Evolutionary conservation across 192 early-diverging fungal genomes (phyloP).

Genomic region (Phycomyces blakesleeanus): DNA sequence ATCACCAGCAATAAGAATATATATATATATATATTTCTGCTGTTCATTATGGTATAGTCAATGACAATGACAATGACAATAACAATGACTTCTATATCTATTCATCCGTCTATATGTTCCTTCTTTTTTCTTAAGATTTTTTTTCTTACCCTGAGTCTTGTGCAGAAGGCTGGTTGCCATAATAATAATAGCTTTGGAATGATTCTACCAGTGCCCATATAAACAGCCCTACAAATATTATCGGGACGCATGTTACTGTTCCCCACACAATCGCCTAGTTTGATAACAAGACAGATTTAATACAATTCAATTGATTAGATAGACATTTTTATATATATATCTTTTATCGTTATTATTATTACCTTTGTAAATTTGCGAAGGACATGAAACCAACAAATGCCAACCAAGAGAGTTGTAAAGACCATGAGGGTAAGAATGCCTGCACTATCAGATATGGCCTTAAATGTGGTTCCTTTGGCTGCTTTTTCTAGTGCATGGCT

Average conservation of each 20-base stretch:
- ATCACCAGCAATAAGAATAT: too few species aligned
- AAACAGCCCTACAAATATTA: constrained; percentile 40
- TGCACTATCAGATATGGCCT: constrained; percentile 44
- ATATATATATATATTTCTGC: too few species aligned
- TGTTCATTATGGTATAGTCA: too few species aligned
- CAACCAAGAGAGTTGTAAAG: constrained; percentile 19
- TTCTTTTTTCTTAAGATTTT: too few species aligned
- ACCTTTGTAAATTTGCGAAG: constrained; percentile 38
- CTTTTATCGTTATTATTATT: too few species aligned
- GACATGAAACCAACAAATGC: constrained; percentile 35
- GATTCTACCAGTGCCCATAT: constrained; percentile 49
- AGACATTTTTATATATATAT: too few species aligned
- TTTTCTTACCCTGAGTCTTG: constrained; percentile 41
- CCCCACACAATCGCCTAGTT: constrained; percentile 44
- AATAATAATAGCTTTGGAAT: constrained; percentile 35
- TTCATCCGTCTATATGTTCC: too few species aligned
- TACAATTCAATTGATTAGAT: background rate
- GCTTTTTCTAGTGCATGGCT: constrained; percentile 25
- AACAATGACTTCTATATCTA: too few species aligned
- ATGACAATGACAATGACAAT: too few species aligned
- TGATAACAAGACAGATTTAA: too few species aligned
- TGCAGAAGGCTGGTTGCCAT: constrained; percentile 31
- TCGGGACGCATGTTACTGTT: constrained; percentile 43
- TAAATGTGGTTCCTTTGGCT: constrained; percentile 33
- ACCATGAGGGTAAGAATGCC: constrained; percentile 38